Evolutionary conservation across 495 filamentous ascomycete genomes (phyloP).

Genomic region (Hyaloscypha variabilis): DNA sequence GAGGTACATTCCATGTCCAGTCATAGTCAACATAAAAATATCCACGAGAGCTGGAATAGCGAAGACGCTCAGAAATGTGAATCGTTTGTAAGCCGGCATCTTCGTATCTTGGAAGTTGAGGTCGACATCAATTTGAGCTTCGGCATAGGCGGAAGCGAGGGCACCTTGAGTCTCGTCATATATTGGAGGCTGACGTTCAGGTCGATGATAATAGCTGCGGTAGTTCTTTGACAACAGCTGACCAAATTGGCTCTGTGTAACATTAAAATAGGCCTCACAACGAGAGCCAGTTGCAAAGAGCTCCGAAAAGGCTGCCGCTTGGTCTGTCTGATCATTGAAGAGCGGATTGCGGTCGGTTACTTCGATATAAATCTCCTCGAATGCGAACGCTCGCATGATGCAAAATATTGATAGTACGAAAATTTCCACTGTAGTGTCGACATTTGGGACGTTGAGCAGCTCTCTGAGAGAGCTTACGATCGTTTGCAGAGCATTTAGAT

Average conservation of each 20-base stretch:
- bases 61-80: conserved; percentile 65
- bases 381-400: conserved; percentile 53
- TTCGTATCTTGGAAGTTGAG: conserved; percentile 47
- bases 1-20: conserved; percentile 60
- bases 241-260: conserved; percentile 55
- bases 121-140: conserved; percentile 59
- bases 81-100: conserved; percentile 52
- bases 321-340: conserved; percentile 58
- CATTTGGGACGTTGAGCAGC: no score
- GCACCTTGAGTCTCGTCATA: conserved; percentile 40
- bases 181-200: conserved; percentile 43
- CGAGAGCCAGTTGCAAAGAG: conserved; percentile 62
- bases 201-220: conserved; percentile 45
- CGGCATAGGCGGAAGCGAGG: conserved; percentile 41
- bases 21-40: conserved; percentile 57
- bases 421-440: conserved; percentile 51
- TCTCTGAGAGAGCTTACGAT: no score
- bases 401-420: conserved; percentile 57
- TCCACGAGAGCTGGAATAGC: conserved; percentile 63
- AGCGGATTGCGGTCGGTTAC: conserved; percentile 62
- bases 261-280: conserved; percentile 62
- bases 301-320: conserved; percentile 63
- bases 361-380: conserved; percentile 63
- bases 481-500: conserved; percentile 1
- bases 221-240: conserved; percentile 55